These are phyloP conservation scores for Penicillium polonicum DNA, from an alignment of 2,329 filamentous ascomycete species.

Conservation along the genomic window DNA sequence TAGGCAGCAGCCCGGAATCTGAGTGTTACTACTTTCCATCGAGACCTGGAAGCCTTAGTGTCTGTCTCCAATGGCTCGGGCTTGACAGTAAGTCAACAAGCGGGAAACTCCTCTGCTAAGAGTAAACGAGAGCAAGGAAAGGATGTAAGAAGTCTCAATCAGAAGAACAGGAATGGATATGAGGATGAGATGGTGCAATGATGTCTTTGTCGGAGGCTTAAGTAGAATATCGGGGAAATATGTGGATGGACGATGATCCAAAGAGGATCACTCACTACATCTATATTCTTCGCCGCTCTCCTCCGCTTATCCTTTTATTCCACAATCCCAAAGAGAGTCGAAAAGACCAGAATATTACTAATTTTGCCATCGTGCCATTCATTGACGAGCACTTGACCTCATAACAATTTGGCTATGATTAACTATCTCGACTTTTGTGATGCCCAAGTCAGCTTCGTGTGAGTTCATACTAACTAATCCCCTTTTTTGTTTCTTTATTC, in stretches of 20 bases:
- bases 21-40: not conserved
- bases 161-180: not conserved
- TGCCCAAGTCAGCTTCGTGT: not conserved
- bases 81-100: not conserved
- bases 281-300: too few species aligned
- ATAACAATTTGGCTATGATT: not conserved
- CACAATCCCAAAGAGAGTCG: not conserved
- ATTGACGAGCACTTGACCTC: constrained; percentile 1
- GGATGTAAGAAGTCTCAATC: not conserved
- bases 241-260: not conserved
- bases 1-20: not conserved
- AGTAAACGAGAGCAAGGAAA: not conserved
- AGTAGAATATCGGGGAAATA: not conserved
- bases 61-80: not conserved
- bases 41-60: not conserved
- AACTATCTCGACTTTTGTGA: not conserved
- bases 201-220: not conserved
- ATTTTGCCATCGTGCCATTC: not conserved
- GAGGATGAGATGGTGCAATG: not conserved
- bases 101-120: not conserved
- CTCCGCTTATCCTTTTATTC: not conserved
- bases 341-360: not conserved
- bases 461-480: not conserved
- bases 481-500: not conserved
- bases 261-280: not conserved